phyloP scores from a whole-genome alignment of 1,139 yeast genomes.

The Candida smagusa region DNA sequence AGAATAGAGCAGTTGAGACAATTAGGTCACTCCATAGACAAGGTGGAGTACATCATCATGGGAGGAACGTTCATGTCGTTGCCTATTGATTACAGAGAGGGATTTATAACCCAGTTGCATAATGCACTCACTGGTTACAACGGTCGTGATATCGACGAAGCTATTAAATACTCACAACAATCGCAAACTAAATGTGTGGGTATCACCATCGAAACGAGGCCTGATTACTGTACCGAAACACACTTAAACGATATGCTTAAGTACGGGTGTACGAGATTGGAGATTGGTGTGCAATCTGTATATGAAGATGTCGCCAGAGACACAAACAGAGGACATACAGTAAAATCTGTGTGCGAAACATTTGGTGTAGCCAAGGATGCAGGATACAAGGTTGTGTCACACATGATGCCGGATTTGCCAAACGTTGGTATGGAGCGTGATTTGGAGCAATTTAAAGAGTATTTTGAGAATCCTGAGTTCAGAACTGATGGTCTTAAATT shows the following conservation, averaged over 20 bases:
- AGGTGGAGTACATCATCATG: slow-evolving; percentile 96
- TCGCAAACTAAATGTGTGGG: slow-evolving; percentile 97
- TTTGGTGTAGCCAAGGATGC: slow-evolving; percentile 96
- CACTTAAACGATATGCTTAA: slow-evolving; percentile 93
- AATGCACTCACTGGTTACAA: slow-evolving; percentile 94
- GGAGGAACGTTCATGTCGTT: slow-evolving; percentile 99
- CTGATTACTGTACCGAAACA: slow-evolving; percentile 96
- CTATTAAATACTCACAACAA: slow-evolving; percentile 87
- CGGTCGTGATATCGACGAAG: slow-evolving; percentile 85
- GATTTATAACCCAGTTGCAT: slow-evolving; percentile 83
- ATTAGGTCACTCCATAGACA: slow-evolving; percentile 93
- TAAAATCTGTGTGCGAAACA: slow-evolving; percentile 92
- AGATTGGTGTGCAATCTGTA: slow-evolving; percentile 95
- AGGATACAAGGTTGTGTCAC: slow-evolving; percentile 95
- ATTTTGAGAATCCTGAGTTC: slow-evolving; percentile 94
- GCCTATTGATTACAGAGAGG: slow-evolving; percentile 85
- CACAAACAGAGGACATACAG: slow-evolving; percentile 98
- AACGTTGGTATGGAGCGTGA: slow-evolving; percentile 99
- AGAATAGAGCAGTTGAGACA: slow-evolving; percentile 93
- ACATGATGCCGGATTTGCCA: slow-evolving; percentile 99
- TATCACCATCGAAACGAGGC: slow-evolving; percentile 96
- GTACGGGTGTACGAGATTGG: slow-evolving; percentile 95
- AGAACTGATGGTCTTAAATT: slow-evolving; percentile 95
- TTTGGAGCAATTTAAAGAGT: slow-evolving; percentile 90
- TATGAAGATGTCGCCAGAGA: slow-evolving; percentile 99